phyloP scores from a whole-genome alignment of 768 basidiomycete genomes.

The Lentinula guzmanii region DNA sequence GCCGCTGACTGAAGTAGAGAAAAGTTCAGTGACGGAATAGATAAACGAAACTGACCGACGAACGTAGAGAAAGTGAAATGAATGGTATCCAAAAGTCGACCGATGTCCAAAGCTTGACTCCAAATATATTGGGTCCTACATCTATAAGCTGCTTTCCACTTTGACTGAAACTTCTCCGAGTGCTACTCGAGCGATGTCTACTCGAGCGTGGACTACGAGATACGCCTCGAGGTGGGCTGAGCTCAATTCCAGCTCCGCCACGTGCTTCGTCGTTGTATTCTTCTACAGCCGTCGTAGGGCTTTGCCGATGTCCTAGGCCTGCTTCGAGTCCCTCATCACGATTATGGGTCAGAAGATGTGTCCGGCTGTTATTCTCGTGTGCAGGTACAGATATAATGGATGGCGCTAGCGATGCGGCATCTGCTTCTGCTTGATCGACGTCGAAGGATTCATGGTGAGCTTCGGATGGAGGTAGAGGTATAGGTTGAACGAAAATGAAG shows the following conservation, averaged over 20 bases:
- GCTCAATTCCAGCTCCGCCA: background rate
- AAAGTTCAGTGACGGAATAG: background rate
- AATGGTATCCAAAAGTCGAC: conserved; percentile 65
- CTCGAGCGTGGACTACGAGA: background rate
- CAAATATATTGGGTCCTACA: conserved; percentile 43
- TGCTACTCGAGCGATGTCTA: background rate
- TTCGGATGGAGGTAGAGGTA: conserved; percentile 29
- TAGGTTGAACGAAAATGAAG: conserved; percentile 39
- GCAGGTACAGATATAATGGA: background rate
- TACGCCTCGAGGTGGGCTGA: conserved; percentile 3
- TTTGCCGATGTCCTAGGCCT: background rate
- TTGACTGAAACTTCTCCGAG: conserved; percentile 18
- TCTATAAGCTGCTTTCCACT: conserved; percentile 18
- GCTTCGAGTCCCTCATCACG: background rate
- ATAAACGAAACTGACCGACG: conserved; percentile 15
- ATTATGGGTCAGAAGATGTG: background rate
- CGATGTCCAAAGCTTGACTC: conserved; percentile 42
- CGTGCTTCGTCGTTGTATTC: conserved; percentile 6
- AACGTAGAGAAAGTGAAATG: conserved; percentile 51
- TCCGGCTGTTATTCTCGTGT: conserved; percentile 1
- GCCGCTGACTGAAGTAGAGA: conserved; percentile 50
- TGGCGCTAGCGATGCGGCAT: background rate
- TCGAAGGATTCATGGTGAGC: background rate
- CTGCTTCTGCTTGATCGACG: background rate
- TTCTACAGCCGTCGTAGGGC: conserved; percentile 6